A percentile compares a stretch with the other conserved stretches of the same genome.
phyloP scores from a whole-genome alignment of 1,139 yeast species.

The Yamadazyma atlantica region DNA sequence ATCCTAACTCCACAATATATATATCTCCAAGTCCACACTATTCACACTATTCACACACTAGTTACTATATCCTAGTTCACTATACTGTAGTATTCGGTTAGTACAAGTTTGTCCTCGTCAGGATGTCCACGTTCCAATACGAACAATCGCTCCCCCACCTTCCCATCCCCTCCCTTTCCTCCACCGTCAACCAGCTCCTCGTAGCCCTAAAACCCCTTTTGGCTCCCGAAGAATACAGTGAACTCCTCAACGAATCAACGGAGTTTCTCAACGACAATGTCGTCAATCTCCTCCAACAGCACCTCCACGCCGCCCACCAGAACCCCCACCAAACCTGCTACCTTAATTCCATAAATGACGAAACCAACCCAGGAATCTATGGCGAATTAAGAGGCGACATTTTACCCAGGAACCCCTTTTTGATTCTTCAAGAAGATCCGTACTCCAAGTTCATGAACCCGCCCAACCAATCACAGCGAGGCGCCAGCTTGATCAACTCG shows the following conservation, averaged over 20 bases:
- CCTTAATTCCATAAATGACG: slow-evolving; percentile 59
- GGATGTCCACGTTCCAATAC: slow-evolving; percentile 19
- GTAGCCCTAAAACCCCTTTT: slow-evolving; percentile 51
- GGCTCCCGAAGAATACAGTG: slow-evolving; percentile 40
- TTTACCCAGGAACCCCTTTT: slow-evolving; percentile 73
- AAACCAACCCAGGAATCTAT: slow-evolving; percentile 60
- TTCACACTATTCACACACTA: no score
- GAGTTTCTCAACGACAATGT: slow-evolving; percentile 42
- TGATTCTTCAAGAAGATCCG: slow-evolving; percentile 73
- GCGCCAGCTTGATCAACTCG: slow-evolving; percentile 65
- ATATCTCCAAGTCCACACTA: no score
- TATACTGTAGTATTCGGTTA: no score
- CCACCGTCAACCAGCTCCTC: slow-evolving; percentile 48
- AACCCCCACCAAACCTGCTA: slow-evolving; percentile 50
- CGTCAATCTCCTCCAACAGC: slow-evolving; percentile 51
- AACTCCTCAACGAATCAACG: slow-evolving; percentile 40
- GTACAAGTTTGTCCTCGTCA: no score
- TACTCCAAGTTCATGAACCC: slow-evolving; percentile 53
- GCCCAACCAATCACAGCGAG: slow-evolving; percentile 65
- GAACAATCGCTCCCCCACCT: slow-evolving; percentile 40
- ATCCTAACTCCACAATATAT: not conserved
- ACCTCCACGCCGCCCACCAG: slow-evolving; percentile 43
- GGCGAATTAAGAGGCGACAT: slow-evolving; percentile 66
- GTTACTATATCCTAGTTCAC: no score
- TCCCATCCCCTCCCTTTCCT: slow-evolving; percentile 53